These are phyloP conservation scores for Penicillium dipodomyicola DNA, from an alignment of 495 filamentous ascomycete genomes.

Conservation along the genomic window DNA sequence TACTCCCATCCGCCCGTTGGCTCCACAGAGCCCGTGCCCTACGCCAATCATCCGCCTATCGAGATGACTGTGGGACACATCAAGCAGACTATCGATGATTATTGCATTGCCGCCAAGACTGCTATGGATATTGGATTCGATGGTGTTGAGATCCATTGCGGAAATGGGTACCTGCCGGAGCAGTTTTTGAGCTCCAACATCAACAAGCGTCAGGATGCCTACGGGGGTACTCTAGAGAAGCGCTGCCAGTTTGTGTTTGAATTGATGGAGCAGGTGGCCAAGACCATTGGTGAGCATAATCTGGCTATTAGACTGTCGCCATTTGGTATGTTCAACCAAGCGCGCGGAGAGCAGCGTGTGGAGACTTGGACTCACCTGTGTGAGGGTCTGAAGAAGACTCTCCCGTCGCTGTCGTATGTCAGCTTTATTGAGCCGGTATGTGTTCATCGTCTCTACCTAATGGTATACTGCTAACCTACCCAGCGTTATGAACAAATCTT, in stretches of 20 bases:
- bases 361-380: constrained; percentile 50
- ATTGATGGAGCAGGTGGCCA: constrained; percentile 32
- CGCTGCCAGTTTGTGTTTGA: constrained; percentile 49
- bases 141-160: constrained; percentile 54
- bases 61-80: constrained; percentile 48
- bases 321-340: constrained; percentile 52
- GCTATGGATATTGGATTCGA: constrained; percentile 64
- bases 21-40: constrained; percentile 36
- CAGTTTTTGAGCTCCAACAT: constrained; percentile 52
- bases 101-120: constrained; percentile 56
- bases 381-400: constrained; percentile 45
- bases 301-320: constrained; percentile 47
- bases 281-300: constrained; percentile 29
- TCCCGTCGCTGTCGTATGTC: constrained; percentile 49
- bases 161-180: constrained; percentile 55
- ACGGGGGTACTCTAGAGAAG: constrained; percentile 52
- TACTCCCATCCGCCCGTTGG: constrained; percentile 38
- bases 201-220: constrained; percentile 52
- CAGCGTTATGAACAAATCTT: constrained; percentile 52
- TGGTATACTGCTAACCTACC: background rate
- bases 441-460: background rate
- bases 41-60: constrained; percentile 44
- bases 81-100: constrained; percentile 41
- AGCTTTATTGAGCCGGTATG: constrained; percentile 53
- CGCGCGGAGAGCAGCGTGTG: constrained; percentile 38